A percentile compares a stretch with the other conserved stretches of the same genome.
phyloP scores from a whole-genome alignment of 129 eudicot species.

The Chrysanthemum lavandulifolium region DNA sequence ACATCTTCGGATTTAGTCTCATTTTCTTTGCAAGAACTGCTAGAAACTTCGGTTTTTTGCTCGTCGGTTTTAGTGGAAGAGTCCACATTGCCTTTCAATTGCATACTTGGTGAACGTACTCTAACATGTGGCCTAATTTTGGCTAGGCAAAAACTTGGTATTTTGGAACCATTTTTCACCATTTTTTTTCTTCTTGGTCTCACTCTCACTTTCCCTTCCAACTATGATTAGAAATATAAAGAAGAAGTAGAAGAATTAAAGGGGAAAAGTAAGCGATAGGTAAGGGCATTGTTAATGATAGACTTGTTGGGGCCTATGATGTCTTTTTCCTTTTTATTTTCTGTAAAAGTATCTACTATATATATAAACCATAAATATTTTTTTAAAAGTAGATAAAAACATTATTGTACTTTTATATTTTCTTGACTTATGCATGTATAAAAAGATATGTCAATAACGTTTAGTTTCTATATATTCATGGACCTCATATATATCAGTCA shows the following conservation, averaged over 20 bases:
- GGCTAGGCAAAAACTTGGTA: conserved; percentile 66
- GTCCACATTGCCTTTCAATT: conserved; percentile 27
- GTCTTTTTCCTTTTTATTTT: conserved; percentile 23
- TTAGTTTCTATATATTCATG: neutral
- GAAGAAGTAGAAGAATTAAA: conserved; percentile 15
- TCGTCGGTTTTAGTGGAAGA: conserved; percentile 13
- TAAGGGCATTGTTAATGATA: conserved; percentile 16
- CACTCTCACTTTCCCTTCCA: neutral
- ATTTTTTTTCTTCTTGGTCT: conserved; percentile 22
- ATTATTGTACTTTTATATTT: conserved; percentile 8
- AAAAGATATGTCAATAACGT: neutral
- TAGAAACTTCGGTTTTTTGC: conserved; percentile 4
- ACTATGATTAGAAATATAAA: conserved; percentile 17
- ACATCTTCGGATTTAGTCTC: conserved; percentile 17
- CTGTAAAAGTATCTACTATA: conserved; percentile 21
- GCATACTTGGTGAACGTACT: conserved; percentile 66
- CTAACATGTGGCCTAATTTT: conserved; percentile 72
- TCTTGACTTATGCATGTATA: neutral
- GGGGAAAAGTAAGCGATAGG: conserved; percentile 22
- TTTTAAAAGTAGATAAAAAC: neutral
- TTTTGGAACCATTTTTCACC: conserved; percentile 53
- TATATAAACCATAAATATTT: neutral
- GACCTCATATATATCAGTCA: neutral
- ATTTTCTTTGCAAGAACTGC: conserved; percentile 3
- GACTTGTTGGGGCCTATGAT: conserved; percentile 30